Evolutionary conservation across 148 eudicot species (phyloP), one percentile per base, ranked within the genome.

Genomic region (Silene conica): DNA sequence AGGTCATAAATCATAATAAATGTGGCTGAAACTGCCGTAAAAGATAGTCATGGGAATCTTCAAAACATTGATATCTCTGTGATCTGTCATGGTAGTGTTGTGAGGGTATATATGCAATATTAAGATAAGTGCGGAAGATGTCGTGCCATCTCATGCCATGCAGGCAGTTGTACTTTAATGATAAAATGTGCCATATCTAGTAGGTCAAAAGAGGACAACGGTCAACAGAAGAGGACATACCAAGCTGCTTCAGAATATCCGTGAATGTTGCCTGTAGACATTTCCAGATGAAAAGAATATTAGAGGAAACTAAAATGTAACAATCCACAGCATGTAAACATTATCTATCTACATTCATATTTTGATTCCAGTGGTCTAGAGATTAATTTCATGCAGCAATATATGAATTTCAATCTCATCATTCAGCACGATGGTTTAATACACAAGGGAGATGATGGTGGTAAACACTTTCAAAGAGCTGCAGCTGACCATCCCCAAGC

Each of bases 241-340:
- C 94, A 67, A 95, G 99, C 68, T 77, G 85, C 84, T 90, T 87
- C 83, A 95, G 84, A 79, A 95, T 90, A 80, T 95, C 99, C 0
- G 96, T 90, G 83, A 95, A 95, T 9, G 99, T 96, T 18, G 97
- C 99, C 97, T 95, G 96, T 15, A 67, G 61, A 73, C 56, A 69
- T 45, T 48, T 23, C 22, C 67, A 76, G 34, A 62, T 10, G 16
- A 70, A 62, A 23, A 34, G 50, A 41, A 76, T 61, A 71, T 80
- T 43, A 84, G 67, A 12, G n/a, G 34, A 25, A 57, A 31, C 18
- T 48, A 69, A 22, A 20, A 46, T 48, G 48, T 22, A 31, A 48
- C 8, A 8, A 50, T 23, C 38, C 7, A 69, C 3, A 56, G 55
- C 70, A 19, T 67, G 54, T 43, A 4, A n/a, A 31, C 15, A 31